Evolutionary conservation across 2,329 filamentous ascomycete species (phyloP).

Genomic region (Drechmeria coniospora): DNA sequence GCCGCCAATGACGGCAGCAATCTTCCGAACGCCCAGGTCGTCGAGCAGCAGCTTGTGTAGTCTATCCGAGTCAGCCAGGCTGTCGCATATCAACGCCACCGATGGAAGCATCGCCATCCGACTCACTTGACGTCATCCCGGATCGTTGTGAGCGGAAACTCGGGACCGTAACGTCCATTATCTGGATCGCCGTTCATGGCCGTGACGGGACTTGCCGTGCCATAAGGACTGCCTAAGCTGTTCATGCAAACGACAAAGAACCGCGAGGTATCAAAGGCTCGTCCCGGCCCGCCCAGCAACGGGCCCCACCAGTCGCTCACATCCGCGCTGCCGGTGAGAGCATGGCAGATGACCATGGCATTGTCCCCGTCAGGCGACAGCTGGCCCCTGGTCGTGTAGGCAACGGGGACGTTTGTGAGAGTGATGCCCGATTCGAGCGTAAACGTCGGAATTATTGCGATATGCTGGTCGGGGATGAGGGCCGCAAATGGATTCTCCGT

Average conservation of each 20-base stretch:
- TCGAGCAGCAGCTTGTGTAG: slow-evolving; percentile 69
- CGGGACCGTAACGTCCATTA: slow-evolving; percentile 74
- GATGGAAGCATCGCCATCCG: too few species aligned
- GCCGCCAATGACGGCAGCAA: slow-evolving; percentile 67
- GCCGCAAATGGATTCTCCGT: slow-evolving; percentile 82
- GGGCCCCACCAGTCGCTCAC: slow-evolving; percentile 84
- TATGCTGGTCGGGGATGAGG: slow-evolving; percentile 76
- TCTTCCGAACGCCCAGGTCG: slow-evolving; percentile 61
- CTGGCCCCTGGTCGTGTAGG: slow-evolving; percentile 50
- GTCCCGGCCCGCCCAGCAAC: slow-evolving; percentile 59
- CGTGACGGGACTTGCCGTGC: slow-evolving; percentile 77
- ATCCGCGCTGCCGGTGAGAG: slow-evolving; percentile 71
- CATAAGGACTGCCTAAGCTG: slow-evolving; percentile 72
- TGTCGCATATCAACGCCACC: background rate
- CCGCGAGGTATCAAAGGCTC: slow-evolving; percentile 65
- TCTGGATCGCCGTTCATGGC: slow-evolving; percentile 64
- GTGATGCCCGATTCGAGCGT: slow-evolving; percentile 84
- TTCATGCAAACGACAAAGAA: slow-evolving; percentile 84
- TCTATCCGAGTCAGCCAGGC: slow-evolving; percentile 27
- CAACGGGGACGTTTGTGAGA: slow-evolving; percentile 59
- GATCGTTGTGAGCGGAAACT: slow-evolving; percentile 91
- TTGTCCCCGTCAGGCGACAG: slow-evolving; percentile 45
- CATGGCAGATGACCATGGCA: slow-evolving; percentile 67
- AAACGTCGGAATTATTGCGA: slow-evolving; percentile 76
- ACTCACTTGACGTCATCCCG: slow-evolving; percentile 85